Evolutionary conservation across 2,329 filamentous ascomycete species (phyloP).

Genomic region (Colletotrichum sp.): DNA sequence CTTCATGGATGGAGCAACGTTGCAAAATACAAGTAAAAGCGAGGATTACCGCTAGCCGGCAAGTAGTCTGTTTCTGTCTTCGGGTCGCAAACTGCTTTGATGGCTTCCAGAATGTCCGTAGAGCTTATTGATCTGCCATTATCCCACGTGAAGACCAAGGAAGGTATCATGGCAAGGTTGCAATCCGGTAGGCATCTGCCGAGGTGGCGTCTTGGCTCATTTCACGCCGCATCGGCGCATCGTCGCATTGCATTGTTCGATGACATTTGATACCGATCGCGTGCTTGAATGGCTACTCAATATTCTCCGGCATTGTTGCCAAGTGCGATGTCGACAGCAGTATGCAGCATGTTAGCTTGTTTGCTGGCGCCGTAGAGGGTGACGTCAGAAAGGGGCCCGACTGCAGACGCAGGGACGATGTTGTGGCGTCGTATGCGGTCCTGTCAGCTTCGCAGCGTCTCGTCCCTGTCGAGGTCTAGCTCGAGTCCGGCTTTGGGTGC

Average conservation of each 20-base stretch:
- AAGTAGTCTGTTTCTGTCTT: background rate
- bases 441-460: background rate
- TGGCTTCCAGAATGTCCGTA: no score
- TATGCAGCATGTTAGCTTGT: background rate
- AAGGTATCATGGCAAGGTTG: background rate
- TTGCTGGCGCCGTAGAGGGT: background rate
- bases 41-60: background rate
- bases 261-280: background rate
- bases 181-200: background rate
- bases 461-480: background rate
- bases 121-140: background rate
- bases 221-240: background rate
- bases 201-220: background rate
- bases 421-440: background rate
- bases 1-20: background rate
- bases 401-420: background rate
- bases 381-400: conserved; percentile 1
- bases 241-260: background rate
- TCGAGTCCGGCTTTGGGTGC: background rate
- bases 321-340: background rate
- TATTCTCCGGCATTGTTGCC: background rate
- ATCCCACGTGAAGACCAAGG: background rate
- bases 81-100: background rate
- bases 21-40: background rate
- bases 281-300: background rate